Evolutionary conservation across 257 asterid species (phyloP), one percentile per base, ranked within the genome.

Genomic region (Solanum microdontum): DNA sequence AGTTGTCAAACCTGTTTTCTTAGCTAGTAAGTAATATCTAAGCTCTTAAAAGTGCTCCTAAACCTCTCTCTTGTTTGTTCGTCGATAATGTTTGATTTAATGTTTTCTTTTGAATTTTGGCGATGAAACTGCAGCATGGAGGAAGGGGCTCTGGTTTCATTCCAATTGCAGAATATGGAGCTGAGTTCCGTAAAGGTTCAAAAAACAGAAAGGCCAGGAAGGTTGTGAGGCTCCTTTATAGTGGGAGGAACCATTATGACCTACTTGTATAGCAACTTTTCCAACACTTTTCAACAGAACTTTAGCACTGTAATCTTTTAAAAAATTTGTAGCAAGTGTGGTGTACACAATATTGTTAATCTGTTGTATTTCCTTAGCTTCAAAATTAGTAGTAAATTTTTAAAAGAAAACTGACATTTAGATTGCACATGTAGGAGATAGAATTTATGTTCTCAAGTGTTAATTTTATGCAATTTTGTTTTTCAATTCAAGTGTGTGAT

Each of bases 131-230:
- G 95, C 94, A 95, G 99, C 97, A 92, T 70, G 94, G 97, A 83
- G 95, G 98, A 85, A 39, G 93, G 88, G 99, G 99, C 37, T 89
- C 90, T 21, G 98, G 98, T 87, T 95, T 94, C 92, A 93, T 95
- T 88, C 98, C 99, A 5, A 97, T 97, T 90, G 98, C 98, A 89
- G 98, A 97, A 90, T 97, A 97, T 70, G 99, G 99, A 84, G 89
- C 93, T 1, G 95, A 95, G 89, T 94, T 94, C 90, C 90, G 86
- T 17, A 90, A 90, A 91, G 93, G 90, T 39, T 84, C 74, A 14
- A 87, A 40, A 34, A 90, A 87, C 21, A 91, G 90, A 73, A 94
- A 92, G 88, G 92, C 94, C 70, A 90, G 88, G 86, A 89, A 93
- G 80, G 94, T 62, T 58, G 99, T 95, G 89, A 94, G 97, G 89